Conservation (phyloP, 331 rosid species). For the Erythrophleum ivorense region DNA sequence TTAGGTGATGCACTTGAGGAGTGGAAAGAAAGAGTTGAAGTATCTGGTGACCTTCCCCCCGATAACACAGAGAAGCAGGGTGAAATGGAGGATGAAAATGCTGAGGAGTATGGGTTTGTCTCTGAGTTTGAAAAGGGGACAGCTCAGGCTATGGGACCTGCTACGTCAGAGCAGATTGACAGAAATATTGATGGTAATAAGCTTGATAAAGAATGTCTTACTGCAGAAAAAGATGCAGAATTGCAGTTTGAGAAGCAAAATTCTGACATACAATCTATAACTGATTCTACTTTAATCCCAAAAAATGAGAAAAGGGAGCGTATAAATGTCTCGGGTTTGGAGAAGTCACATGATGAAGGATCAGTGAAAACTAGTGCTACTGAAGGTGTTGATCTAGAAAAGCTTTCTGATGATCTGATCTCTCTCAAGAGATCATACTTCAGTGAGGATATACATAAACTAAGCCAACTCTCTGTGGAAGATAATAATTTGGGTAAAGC, state of each 20-base stretch:
- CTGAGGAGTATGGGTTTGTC: conserved; percentile 86
- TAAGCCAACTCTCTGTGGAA: conserved; percentile 57
- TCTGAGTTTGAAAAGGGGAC: conserved; percentile 78
- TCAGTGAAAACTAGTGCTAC: conserved; percentile 41
- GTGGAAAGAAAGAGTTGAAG: conserved; percentile 75
- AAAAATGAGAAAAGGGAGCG: conserved; percentile 55
- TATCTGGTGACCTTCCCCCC: conserved; percentile 64
- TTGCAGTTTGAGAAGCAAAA: conserved; percentile 62
- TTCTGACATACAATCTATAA: conserved; percentile 48
- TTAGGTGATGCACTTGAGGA: conserved; percentile 71
- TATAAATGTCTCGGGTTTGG: conserved; percentile 47
- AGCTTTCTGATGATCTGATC: conserved; percentile 59
- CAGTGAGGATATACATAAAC: conserved; percentile 50
- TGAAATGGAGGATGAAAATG: conserved; percentile 68
- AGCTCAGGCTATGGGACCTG: conserved; percentile 89
- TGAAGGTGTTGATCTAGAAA: conserved; percentile 38
- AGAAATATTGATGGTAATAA: conserved; percentile 52
- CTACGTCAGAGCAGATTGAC: conserved; percentile 80
- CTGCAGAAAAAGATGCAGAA: conserved; percentile 50
- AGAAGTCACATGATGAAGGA: conserved; percentile 53
- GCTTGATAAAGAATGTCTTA: conserved; percentile 47
- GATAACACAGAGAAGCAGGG: conserved; percentile 50
- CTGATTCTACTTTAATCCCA: conserved; percentile 42
- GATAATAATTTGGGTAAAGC: conserved; percentile 74
- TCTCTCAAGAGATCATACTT: conserved; percentile 62